These are phyloP conservation scores for Sphaerosporella brunnea DNA, from an alignment of 495 filamentous ascomycete species.

Conservation along the genomic window DNA sequence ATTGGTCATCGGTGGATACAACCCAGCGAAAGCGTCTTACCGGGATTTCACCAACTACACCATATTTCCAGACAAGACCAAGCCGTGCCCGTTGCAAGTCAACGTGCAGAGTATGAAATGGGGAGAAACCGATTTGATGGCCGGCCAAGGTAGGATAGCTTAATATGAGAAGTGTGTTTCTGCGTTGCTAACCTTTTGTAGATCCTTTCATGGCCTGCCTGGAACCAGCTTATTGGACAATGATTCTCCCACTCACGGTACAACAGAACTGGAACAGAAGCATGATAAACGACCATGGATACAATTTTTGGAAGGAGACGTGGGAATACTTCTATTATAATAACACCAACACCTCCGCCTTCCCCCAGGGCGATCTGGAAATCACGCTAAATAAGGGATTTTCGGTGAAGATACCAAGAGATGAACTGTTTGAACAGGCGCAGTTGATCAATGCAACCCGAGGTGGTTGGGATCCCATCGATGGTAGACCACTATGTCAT, in stretches of 20 bases:
- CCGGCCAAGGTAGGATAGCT: slow-evolving; percentile 11
- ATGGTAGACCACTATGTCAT: background rate
- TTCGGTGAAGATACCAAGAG: slow-evolving; percentile 10
- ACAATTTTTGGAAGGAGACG: slow-evolving; percentile 9
- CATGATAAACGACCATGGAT: slow-evolving; percentile 9
- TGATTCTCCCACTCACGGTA: slow-evolving; percentile 15
- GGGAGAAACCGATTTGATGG: slow-evolving; percentile 16
- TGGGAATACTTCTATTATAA: slow-evolving; percentile 22
- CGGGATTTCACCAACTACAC: slow-evolving; percentile 12
- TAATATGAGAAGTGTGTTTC: no score
- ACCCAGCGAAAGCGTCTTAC: slow-evolving; percentile 12
- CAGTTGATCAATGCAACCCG: background rate
- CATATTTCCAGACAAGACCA: slow-evolving; percentile 17
- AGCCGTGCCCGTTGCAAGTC: slow-evolving; percentile 20
- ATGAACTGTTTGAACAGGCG: background rate
- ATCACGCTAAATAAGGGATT: slow-evolving; percentile 13
- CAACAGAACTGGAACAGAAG: slow-evolving; percentile 23
- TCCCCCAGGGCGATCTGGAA: slow-evolving; percentile 13
- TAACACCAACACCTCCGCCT: slow-evolving; percentile 3
- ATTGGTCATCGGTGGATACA: slow-evolving; percentile 20
- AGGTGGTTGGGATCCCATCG: background rate
- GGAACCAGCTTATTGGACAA: slow-evolving; percentile 23
- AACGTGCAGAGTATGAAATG: slow-evolving; percentile 14
- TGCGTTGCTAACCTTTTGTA: slow-evolving; percentile 4
- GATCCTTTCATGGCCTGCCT: slow-evolving; percentile 20